Evolutionary conservation across 495 filamentous ascomycete genomes (phyloP).

Genomic region (Bathelium albidoporum): DNA sequence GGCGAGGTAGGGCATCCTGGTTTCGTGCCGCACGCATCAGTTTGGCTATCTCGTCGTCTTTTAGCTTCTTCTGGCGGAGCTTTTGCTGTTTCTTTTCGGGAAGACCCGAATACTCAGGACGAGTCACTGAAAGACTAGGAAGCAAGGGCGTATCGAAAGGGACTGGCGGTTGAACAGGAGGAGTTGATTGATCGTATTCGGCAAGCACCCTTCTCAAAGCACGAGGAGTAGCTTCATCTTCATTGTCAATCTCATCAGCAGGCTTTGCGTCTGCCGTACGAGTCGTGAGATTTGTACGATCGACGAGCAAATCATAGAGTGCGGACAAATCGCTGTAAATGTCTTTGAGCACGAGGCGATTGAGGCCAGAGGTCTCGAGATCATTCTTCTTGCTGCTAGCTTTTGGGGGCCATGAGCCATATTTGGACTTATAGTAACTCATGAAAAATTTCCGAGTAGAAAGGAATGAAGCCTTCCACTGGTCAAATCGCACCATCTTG

Average conservation of each 20-base stretch:
- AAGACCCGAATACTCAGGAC: slow-evolving; percentile 49
- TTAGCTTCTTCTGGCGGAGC: slow-evolving; percentile 56
- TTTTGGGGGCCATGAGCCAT: slow-evolving; percentile 92
- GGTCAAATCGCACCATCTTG: slow-evolving; percentile 69
- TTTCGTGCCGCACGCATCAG: slow-evolving; percentile 71
- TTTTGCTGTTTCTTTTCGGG: slow-evolving; percentile 61
- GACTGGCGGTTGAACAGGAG: slow-evolving; percentile 81
- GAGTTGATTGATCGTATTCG: slow-evolving; percentile 80
- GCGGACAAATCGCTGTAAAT: slow-evolving; percentile 78
- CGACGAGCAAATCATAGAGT: slow-evolving; percentile 81
- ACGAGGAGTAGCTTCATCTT: slow-evolving; percentile 38
- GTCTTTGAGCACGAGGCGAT: slow-evolving; percentile 67
- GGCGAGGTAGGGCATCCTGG: slow-evolving; percentile 46
- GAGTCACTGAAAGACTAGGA: slow-evolving; percentile 53
- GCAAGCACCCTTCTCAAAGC: slow-evolving; percentile 62
- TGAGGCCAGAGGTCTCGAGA: slow-evolving; percentile 75
- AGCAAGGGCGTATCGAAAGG: slow-evolving; percentile 82
- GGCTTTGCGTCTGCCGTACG: slow-evolving; percentile 28
- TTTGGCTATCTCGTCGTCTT: slow-evolving; percentile 62
- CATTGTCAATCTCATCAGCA: slow-evolving; percentile 46
- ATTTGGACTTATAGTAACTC: slow-evolving; percentile 66
- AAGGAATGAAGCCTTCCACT: slow-evolving; percentile 65
- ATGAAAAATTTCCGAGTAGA: slow-evolving; percentile 66
- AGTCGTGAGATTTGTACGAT: slow-evolving; percentile 54
- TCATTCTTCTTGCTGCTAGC: slow-evolving; percentile 80